A percentile compares a stretch with the other conserved stretches of the same genome.
Evolutionary conservation across 176 grass and related monocot genomes (phyloP).

Genomic region (Cymbopogon citratus): DNA sequence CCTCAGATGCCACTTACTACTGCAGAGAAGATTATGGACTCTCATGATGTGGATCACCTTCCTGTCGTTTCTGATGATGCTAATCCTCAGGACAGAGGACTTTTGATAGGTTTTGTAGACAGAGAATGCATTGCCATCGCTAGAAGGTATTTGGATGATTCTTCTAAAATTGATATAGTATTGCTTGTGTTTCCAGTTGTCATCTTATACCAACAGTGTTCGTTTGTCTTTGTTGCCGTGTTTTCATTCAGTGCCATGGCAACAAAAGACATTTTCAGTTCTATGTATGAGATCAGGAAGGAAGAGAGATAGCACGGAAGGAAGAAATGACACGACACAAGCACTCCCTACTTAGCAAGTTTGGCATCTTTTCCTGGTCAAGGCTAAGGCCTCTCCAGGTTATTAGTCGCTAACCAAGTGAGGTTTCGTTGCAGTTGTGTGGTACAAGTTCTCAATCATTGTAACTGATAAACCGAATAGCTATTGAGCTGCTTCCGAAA

Average conservation of each 20-base stretch:
- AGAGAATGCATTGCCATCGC: slow-evolving; percentile 61
- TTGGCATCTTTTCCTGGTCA: neutral
- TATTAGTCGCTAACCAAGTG: neutral
- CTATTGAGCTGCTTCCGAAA: neutral
- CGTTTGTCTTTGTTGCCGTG: slow-evolving; percentile 4
- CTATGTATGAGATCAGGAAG: slow-evolving; percentile 15
- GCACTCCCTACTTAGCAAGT: neutral
- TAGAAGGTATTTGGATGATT: slow-evolving; percentile 45
- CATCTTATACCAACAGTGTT: neutral
- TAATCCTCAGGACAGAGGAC: slow-evolving; percentile 2
- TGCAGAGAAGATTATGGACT: slow-evolving; percentile 79
- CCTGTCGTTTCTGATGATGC: slow-evolving; percentile 60
- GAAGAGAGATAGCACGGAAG: slow-evolving; percentile 6
- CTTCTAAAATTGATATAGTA: neutral
- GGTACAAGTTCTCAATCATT: neutral
- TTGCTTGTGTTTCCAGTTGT: neutral
- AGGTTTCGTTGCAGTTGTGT: neutral
- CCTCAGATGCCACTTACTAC: slow-evolving; percentile 47
- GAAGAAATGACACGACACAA: neutral
- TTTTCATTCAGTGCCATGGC: slow-evolving; percentile 43
- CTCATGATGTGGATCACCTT: slow-evolving; percentile 43
- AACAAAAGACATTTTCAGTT: slow-evolving; percentile 44
- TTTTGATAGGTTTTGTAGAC: slow-evolving; percentile 64
- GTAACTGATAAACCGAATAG: neutral
- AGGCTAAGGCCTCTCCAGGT: neutral